These are phyloP conservation scores for Lotus japonicus DNA, from an alignment of 306 rosid species.

Conservation along the genomic window DNA sequence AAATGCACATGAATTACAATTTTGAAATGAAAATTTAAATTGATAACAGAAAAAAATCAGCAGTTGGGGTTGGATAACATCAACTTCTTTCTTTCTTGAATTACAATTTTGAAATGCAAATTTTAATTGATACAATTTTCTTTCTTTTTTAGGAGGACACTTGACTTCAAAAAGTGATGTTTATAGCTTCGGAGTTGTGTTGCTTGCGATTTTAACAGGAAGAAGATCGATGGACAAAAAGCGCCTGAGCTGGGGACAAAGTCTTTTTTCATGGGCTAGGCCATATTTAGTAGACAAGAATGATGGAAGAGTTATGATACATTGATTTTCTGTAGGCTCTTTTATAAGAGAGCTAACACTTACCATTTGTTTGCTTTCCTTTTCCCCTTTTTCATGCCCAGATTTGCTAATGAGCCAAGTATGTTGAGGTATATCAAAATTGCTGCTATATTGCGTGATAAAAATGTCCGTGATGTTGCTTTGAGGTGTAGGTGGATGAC, in stretches of 20 bases:
- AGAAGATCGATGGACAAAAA: conserved; percentile 97
- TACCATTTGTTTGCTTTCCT: conserved; percentile 32
- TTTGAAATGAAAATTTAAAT: no score
- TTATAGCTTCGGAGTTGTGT: conserved; percentile 95
- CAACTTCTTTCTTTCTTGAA: no score
- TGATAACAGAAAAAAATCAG: no score
- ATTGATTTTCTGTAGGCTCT: conserved; percentile 39
- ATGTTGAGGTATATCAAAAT: conserved; percentile 82
- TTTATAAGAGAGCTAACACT: conserved; percentile 48
- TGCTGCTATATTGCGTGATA: conserved; percentile 72
- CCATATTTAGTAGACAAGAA: conserved; percentile 77
- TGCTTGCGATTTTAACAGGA: conserved; percentile 89
- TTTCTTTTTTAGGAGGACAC: conserved; percentile 56
- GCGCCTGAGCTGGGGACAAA: conserved; percentile 87
- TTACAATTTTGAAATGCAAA: no score
- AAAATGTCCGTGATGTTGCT: conserved; percentile 96
- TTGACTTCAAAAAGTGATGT: conserved; percentile 93
- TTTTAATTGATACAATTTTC: no score
- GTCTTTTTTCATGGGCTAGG: conserved; percentile 90
- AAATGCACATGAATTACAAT: no score
- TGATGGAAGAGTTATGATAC: conserved; percentile 41
- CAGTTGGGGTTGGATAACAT: no score
- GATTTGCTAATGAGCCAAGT: conserved; percentile 73
- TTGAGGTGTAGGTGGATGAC: conserved; percentile 95
- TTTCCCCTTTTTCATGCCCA: conserved; percentile 20